phyloP scores from a whole-genome alignment of 2,329 filamentous ascomycete genomes.

The Juglanconis oblonga region DNA sequence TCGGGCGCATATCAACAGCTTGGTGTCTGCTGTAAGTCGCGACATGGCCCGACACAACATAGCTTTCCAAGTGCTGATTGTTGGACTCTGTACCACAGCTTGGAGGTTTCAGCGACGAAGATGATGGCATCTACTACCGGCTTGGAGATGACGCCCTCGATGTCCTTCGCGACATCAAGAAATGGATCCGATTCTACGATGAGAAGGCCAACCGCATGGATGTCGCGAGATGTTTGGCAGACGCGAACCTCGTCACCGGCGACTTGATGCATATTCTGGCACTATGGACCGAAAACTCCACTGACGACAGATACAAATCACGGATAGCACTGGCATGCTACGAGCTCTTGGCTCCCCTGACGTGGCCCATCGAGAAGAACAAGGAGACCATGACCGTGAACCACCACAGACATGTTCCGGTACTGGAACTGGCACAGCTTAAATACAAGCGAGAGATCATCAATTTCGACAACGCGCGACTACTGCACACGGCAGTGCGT shows the following conservation, averaged over 20 bases:
- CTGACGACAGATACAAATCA: conserved; percentile 71
- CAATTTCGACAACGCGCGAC: conserved; percentile 72
- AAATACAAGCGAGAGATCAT: conserved; percentile 87
- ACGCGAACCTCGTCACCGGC: conserved; percentile 86
- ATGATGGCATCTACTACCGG: conserved; percentile 72
- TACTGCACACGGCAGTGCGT: conserved; percentile 78
- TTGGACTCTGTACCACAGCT: conserved; percentile 52
- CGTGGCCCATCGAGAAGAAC: conserved; percentile 86
- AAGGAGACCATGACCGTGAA: conserved; percentile 83
- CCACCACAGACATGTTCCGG: conserved; percentile 87
- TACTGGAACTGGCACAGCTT: conserved; percentile 82
- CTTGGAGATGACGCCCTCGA: conserved; percentile 92
- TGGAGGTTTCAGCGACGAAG: conserved; percentile 75
- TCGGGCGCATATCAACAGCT: conserved; percentile 86
- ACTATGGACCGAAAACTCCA: conserved; percentile 70
- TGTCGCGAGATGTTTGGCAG: conserved; percentile 86
- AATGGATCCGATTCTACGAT: conserved; percentile 93
- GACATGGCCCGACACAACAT: neutral
- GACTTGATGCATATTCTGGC: conserved; percentile 89
- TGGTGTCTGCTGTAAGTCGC: conserved; percentile 80
- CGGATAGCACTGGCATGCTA: conserved; percentile 81
- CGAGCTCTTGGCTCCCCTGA: conserved; percentile 87
- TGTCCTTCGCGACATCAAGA: conserved; percentile 87
- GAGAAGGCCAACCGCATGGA: conserved; percentile 92
- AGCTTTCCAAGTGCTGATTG: conserved; percentile 19